Conservation (phyloP, 2,329 filamentous ascomycete genomes). For the Pseudofabraea citricarpa region DNA sequence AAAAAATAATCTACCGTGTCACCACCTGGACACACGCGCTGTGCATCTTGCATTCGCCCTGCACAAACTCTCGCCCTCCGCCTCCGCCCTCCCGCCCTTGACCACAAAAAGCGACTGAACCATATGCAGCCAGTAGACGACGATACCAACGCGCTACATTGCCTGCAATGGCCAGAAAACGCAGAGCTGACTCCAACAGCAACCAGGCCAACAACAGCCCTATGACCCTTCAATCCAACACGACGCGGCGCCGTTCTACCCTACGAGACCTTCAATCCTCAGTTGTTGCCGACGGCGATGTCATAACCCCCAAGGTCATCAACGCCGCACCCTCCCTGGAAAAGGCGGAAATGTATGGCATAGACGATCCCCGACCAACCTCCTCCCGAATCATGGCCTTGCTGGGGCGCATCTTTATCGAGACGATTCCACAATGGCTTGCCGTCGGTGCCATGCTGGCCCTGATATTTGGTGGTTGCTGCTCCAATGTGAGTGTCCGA, state of each 20-base stretch:
- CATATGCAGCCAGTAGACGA: too few species aligned
- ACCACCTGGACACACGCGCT: too few species aligned
- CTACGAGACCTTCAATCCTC: constrained; percentile 38
- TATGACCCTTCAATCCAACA: constrained; percentile 37
- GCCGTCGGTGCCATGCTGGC: constrained; percentile 64
- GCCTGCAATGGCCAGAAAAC: constrained; percentile 25
- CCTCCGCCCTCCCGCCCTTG: too few species aligned
- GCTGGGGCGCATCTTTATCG: constrained; percentile 48
- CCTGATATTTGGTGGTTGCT: constrained; percentile 93
- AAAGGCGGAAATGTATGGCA: constrained; percentile 50
- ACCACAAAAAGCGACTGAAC: too few species aligned
- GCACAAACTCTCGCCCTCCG: too few species aligned
- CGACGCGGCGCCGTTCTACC: constrained; percentile 40
- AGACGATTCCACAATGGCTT: constrained; percentile 58
- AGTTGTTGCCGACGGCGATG: constrained; percentile 33
- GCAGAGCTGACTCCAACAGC: constrained; percentile 28
- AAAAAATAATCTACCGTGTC: too few species aligned
- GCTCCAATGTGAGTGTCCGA: constrained; percentile 80
- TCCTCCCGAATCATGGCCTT: constrained; percentile 46
- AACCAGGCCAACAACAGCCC: constrained; percentile 27
- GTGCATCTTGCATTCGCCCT: too few species aligned
- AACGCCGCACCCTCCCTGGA: constrained; percentile 49
- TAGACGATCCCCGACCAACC: constrained; percentile 45
- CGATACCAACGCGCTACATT: constrained; percentile 3
- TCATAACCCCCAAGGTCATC: constrained; percentile 44